Evolutionary conservation across 108 stramenopile genomes (phyloP), one percentile per base, ranked within the genome.

Genomic region (Aurantiochytrium sp.): DNA sequence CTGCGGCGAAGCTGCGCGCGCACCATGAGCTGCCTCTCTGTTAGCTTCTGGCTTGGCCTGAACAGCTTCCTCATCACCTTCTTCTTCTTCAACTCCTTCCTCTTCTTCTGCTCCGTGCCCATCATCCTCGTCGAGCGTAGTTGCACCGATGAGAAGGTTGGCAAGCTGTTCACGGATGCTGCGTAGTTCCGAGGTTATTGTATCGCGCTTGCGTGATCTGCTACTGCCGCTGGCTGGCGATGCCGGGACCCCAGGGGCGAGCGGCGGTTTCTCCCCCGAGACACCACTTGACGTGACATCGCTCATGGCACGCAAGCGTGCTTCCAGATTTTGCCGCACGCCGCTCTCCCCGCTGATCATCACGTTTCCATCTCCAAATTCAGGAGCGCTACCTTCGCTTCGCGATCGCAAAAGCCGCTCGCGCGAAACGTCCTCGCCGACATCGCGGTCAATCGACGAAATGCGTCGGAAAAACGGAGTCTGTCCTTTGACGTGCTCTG

Each of bases 151-250:
- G 6, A 83, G 51, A 55, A 83, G 76, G 4, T 12, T 53, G 6
- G 76, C 45, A 45, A 83, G 76, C 76, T 83, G 76, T 35, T 83
- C 76, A 12, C 76, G 76, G 51, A 83, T 83, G 45, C 49, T 53
- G 6, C 51, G 76, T 16, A 83, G 76, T 4, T 83, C 76, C 51
- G 51, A 21, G 25, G 76, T 83, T 12, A 83, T 83, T 53, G 76
- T 25, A 47, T 47, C 49, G n/a, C 76, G 19, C 49, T 83, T 83
- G 25, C 42, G 25, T 42, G 42, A 18, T 4, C 18, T 69, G 25
- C 10, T 10, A 10, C 35, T 10, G 14, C 35, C 1, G 19, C 21
- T n/a, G 59, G 59, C 19, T 59, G 21, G 59, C n/a, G 59, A 23
- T n/a, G 59, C 35, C 25, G 35, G 10, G 2, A 23, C 21, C 64